Conservation (phyloP, 208 protist genomes). For the Leptomonas pyrrhocoris region DNA sequence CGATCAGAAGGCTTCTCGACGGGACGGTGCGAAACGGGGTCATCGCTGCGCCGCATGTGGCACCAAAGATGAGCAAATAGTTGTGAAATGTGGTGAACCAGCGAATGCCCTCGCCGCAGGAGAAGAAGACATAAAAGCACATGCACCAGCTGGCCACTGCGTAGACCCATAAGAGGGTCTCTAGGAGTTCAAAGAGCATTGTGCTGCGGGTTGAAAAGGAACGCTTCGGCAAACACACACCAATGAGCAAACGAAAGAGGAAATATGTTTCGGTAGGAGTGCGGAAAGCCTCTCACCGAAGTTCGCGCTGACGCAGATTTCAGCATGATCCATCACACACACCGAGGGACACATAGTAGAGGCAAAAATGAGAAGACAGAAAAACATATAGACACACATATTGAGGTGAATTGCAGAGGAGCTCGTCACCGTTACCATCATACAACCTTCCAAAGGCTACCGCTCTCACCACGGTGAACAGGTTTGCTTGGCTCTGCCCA, state of each 20-base stretch:
- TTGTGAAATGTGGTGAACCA: conserved; percentile 85
- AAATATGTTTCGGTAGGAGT: background rate
- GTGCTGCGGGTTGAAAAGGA: too few species aligned
- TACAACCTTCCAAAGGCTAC: too few species aligned
- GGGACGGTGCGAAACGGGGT: conserved; percentile 53
- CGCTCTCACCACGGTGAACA: too few species aligned
- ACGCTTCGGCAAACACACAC: too few species aligned
- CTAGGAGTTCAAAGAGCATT: conserved; percentile 36
- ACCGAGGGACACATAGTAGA: background rate
- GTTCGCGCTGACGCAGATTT: too few species aligned
- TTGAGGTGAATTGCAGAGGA: too few species aligned
- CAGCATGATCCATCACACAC: too few species aligned
- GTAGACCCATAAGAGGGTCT: conserved; percentile 70
- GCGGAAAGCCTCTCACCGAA: too few species aligned
- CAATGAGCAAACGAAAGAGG: background rate
- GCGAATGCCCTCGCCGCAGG: conserved; percentile 75
- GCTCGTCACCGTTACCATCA: too few species aligned
- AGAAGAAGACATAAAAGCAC: conserved; percentile 90
- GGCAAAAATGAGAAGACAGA: too few species aligned
- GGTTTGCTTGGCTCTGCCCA: too few species aligned
- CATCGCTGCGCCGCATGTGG: conserved; percentile 51
- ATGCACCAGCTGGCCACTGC: conserved; percentile 86
- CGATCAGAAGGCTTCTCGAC: conserved; percentile 54
- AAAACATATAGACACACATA: too few species aligned
- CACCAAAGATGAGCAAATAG: conserved; percentile 75